Percentiles rank a stretch among this genome's conserved stretches.
These are phyloP conservation scores for Colletotrichum ledebouriae DNA, from an alignment of 2,329 filamentous ascomycete species.

Conservation along the genomic window DNA sequence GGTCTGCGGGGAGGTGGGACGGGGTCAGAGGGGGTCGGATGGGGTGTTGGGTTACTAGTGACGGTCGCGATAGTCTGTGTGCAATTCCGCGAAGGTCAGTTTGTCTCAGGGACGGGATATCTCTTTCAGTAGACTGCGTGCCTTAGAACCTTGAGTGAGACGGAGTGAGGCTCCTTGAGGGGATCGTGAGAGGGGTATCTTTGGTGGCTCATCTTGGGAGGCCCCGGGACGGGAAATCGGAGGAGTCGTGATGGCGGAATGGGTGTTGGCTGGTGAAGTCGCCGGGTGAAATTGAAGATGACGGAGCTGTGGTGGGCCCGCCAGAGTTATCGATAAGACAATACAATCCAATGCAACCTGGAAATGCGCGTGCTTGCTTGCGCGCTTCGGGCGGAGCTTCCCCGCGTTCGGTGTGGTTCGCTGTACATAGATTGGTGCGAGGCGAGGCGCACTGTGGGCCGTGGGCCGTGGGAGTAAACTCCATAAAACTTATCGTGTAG, in stretches of 20 bases:
- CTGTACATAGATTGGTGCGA: slow-evolving; percentile 1
- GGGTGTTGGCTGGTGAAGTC: not conserved
- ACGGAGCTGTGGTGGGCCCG: slow-evolving; percentile 21
- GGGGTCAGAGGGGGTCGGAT: slow-evolving; percentile 62
- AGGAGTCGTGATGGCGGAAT: slow-evolving; percentile 14
- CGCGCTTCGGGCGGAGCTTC: slow-evolving; percentile 21
- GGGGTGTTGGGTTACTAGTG: slow-evolving; percentile 79
- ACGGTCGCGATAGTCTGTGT: slow-evolving; percentile 82
- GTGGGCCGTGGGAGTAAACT: slow-evolving; percentile 9
- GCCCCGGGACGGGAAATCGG: not conserved
- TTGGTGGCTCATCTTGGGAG: slow-evolving; percentile 67
- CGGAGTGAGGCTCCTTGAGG: slow-evolving; percentile 81
- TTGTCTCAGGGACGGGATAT: not conserved
- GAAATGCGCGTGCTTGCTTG: not conserved
- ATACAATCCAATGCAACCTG: not conserved
- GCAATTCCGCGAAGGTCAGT: no score
- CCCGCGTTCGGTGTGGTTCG: slow-evolving; percentile 20
- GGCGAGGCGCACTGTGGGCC: slow-evolving; percentile 12
- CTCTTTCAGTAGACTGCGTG: slow-evolving; percentile 50
- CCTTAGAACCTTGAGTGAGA: slow-evolving; percentile 83
- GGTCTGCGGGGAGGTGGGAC: slow-evolving; percentile 61
- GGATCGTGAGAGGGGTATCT: slow-evolving; percentile 69
- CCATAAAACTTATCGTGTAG: not conserved
- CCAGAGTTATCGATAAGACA: slow-evolving; percentile 12
- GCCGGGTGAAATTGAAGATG: slow-evolving; percentile 5